These are phyloP conservation scores for Pezicula rhizophila DNA, from an alignment of 2,329 filamentous ascomycete species.

Conservation along the genomic window DNA sequence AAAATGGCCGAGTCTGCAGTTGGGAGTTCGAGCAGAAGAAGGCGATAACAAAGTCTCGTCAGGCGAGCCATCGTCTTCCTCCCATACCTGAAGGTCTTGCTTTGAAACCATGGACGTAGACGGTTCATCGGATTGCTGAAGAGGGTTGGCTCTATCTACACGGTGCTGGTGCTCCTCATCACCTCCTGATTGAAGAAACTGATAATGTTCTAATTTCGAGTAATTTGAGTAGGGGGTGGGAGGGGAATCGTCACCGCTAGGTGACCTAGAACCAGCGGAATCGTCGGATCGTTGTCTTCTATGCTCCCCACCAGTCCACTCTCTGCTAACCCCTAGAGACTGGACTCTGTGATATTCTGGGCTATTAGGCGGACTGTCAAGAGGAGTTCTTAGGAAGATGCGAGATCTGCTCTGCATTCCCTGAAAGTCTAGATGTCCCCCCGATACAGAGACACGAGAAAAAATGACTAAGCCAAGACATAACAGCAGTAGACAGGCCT, in stretches of 20 bases:
- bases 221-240: constrained; percentile 19
- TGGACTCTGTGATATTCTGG: constrained; percentile 12
- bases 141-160: background rate
- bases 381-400: constrained; percentile 14
- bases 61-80: background rate
- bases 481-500: constrained; percentile 78
- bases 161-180: background rate
- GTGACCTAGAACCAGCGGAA: constrained; percentile 4
- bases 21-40: background rate
- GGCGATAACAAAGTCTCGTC: background rate
- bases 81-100: background rate
- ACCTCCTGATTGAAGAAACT: constrained; percentile 4
- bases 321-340: constrained; percentile 3
- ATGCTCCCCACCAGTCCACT: constrained; percentile 13
- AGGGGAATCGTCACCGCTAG: constrained; percentile 14
- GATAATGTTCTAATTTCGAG: constrained; percentile 11
- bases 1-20: background rate
- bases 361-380: constrained; percentile 20
- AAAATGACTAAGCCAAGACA: constrained; percentile 88
- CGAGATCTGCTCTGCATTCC: constrained; percentile 15
- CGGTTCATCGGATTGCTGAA: background rate
- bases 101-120: background rate
- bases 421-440: constrained; percentile 17
- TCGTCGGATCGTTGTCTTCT: constrained; percentile 12
- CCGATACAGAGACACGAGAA: constrained; percentile 42